Evolutionary conservation across 2,329 filamentous ascomycete genomes (phyloP), one percentile per base, ranked within the genome.

Genomic region (Macrophomina pseudophaseolina): DNA sequence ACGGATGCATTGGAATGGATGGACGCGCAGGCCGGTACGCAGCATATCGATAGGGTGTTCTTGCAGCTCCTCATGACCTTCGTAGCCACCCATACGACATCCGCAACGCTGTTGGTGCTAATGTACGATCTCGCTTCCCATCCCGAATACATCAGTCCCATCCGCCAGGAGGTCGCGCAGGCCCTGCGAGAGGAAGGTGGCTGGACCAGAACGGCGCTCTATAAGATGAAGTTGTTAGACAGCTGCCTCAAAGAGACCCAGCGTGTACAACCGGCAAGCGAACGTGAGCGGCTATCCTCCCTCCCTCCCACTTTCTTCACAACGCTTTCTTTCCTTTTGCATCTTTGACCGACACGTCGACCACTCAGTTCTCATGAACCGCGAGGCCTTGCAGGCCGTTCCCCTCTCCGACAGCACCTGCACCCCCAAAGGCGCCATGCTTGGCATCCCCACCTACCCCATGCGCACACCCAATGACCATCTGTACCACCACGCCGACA

Each of bases 231-330:
- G 66, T 70, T 81, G 1, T 69, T 82, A 67, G 80, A 83, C 68
- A 82, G 80, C 64, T 74, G 78, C 0, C 68, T 82, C 59, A 81
- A 81, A 58, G 80, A 83, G 67, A 71, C 64, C 7, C 75, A 78
- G 49, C 71, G 80, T 32, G 30, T 48, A 8, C 56, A 60, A 8
- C 56, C 56, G 4, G 35, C 35, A 30, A 28, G 32, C 5, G 8
- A 42, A 4, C 11, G 54, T 59, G 33, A 46, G 23, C 23, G 5
- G 46, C 14, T 5, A 12, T n/a, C 3, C 16, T 16, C 23, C 6
- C 1, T 33, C 76, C 35, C 75, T 75, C 48, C 74, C 75, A 3
- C 54, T 2, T n/a, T 5, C 54, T 1, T 1, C 18, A 7, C 30
- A 12, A 9, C 18, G 1, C 6, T 5, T n/a, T 28, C 6, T n/a